Conservation (phyloP, 331 rosid species). For the Cucumis variabilis region DNA sequence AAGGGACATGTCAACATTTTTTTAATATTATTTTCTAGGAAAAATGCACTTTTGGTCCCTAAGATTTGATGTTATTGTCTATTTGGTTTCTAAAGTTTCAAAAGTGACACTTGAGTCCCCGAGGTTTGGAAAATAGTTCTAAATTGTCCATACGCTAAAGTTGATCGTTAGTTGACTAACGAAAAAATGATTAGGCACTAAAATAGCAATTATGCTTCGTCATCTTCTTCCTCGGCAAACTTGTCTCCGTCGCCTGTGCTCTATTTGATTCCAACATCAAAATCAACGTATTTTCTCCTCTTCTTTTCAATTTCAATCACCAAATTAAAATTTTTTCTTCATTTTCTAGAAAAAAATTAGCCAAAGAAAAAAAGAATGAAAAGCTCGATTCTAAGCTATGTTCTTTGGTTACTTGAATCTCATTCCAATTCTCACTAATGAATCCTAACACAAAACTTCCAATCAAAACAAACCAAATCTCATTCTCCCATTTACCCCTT, state of each 20-base stretch:
- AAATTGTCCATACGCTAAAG: too few species aligned
- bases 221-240: constrained; percentile 70
- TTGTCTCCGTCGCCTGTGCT: constrained; percentile 43
- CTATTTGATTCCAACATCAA: constrained; percentile 49
- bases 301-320: constrained; percentile 24
- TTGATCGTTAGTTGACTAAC: too few species aligned
- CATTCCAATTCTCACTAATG: constrained; percentile 23
- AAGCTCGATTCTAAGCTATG: background rate
- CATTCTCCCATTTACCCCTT: background rate
- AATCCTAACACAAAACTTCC: background rate
- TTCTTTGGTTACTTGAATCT: background rate
- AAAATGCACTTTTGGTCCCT: too few species aligned
- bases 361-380: constrained; percentile 27
- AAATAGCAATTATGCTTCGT: constrained; percentile 47
- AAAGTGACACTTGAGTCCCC: too few species aligned
- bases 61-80: too few species aligned
- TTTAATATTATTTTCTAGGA: too few species aligned
- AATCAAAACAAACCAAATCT: background rate
- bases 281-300: background rate
- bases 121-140: too few species aligned
- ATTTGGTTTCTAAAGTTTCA: too few species aligned
- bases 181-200: too few species aligned
- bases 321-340: constrained; percentile 27
- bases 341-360: constrained; percentile 39
- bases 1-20: too few species aligned